Conservation (phyloP, 306 rosid species). For the Rubus idaeus region DNA sequence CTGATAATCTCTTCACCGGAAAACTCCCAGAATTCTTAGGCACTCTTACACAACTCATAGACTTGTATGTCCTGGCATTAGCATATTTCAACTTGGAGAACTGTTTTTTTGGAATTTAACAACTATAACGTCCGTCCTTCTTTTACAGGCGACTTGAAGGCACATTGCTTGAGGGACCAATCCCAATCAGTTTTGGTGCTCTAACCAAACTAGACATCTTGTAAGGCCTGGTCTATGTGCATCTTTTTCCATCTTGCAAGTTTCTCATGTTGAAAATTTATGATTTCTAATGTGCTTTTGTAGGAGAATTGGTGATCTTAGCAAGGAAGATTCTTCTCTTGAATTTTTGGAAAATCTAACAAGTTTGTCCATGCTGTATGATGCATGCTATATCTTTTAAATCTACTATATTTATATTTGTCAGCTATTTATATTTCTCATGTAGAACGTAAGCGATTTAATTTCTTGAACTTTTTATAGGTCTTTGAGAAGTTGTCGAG, state of each 20-base stretch:
- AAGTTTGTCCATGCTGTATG: conserved; percentile 39
- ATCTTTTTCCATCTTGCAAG: neutral
- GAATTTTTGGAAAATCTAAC: conserved; percentile 31
- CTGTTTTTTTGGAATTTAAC: neutral
- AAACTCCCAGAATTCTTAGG: conserved; percentile 41
- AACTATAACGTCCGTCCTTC: neutral
- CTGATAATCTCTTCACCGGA: conserved; percentile 44
- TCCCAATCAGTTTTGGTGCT: conserved; percentile 34
- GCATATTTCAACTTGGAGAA: neutral
- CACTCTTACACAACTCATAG: conserved; percentile 28
- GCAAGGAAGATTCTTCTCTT: conserved; percentile 33
- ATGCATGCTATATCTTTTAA: neutral
- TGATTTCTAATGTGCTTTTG: conserved; percentile 5
- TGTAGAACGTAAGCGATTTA: neutral
- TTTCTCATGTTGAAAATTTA: conserved; percentile 1
- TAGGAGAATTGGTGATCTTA: conserved; percentile 44
- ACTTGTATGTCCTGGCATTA: conserved; percentile 27
- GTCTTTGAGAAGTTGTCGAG: conserved; percentile 31
- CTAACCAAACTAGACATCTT: conserved; percentile 32
- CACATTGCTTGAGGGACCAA: conserved; percentile 43
- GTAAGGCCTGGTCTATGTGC: conserved; percentile 17
- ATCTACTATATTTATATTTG: neutral
- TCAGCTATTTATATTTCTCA: neutral
- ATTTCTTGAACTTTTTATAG: conserved; percentile 13
- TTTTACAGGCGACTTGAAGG: conserved; percentile 41